A percentile compares a stretch with the other conserved stretches of the same genome.
Conservation (phyloP, 257 asterid genomes). For the Coffea eugenioides region DNA sequence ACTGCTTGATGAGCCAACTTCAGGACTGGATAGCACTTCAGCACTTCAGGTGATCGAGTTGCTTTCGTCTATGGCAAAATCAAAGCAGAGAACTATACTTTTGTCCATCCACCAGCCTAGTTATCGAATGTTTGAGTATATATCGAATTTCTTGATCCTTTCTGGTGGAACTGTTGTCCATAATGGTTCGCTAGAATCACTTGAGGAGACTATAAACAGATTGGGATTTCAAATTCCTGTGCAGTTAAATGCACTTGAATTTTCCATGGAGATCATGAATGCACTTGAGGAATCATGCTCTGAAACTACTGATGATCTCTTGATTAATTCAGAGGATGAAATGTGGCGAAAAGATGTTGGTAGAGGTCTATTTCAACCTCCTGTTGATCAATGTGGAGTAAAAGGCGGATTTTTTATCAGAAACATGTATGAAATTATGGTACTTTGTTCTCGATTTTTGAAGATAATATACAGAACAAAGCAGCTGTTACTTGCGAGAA, state of each 20-base stretch:
- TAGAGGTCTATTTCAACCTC: not conserved
- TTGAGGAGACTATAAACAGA: conserved; percentile 45
- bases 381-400: conserved; percentile 1
- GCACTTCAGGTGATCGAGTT: conserved; percentile 81
- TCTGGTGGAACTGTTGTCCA: conserved; percentile 69
- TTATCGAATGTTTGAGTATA: conserved; percentile 63
- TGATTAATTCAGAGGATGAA: conserved; percentile 13
- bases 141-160: conserved; percentile 65
- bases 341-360: conserved; percentile 21
- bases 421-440: conserved; percentile 44
- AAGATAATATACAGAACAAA: conserved; percentile 84
- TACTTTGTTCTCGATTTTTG: conserved; percentile 65
- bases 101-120: conserved; percentile 86
- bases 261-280: conserved; percentile 72
- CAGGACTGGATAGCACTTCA: conserved; percentile 83
- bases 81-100: conserved; percentile 56
- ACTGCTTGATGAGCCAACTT: conserved; percentile 83
- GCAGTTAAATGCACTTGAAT: conserved; percentile 75
- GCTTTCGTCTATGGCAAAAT: conserved; percentile 70
- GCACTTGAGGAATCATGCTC: conserved; percentile 47
- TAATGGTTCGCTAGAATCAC: conserved; percentile 61
- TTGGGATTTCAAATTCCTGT: conserved; percentile 60
- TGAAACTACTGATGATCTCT: conserved; percentile 15
- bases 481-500: conserved; percentile 77
- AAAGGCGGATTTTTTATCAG: conserved; percentile 15